Evolutionary conservation across 305 asterid species (phyloP).

Genomic region (Withania somnifera): DNA sequence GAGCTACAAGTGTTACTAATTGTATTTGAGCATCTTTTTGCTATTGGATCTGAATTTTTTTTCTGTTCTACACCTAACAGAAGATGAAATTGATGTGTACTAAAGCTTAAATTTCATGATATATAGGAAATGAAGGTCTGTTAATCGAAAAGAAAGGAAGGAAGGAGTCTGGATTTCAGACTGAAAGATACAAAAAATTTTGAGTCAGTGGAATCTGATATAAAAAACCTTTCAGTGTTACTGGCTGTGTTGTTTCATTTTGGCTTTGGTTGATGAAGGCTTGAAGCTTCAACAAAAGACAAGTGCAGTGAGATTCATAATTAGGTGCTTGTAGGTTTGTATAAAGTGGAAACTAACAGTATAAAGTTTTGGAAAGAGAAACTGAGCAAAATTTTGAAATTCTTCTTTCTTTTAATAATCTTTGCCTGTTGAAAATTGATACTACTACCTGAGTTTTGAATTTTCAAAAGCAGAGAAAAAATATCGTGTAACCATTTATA

Average conservation of each 20-base stretch:
- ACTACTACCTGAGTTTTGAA: not conserved
- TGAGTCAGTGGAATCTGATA: not conserved
- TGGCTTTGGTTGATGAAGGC: constrained; percentile 6
- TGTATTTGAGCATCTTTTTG: not conserved
- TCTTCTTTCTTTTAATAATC: not conserved
- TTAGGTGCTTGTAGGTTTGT: constrained; percentile 33
- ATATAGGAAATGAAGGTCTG: constrained; percentile 29
- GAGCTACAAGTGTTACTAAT: not conserved
- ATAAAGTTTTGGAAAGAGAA: constrained; percentile 26
- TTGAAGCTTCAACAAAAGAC: constrained; percentile 9
- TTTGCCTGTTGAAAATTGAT: not conserved
- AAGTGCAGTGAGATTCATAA: constrained; percentile 16
- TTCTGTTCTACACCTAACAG: not conserved
- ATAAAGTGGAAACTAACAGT: constrained; percentile 36
- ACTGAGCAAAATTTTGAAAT: constrained; percentile 15
- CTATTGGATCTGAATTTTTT: not conserved
- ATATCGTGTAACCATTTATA: not conserved
- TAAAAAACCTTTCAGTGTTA: not conserved
- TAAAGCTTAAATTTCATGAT: not conserved
- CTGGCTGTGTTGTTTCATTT: constrained; percentile 9
- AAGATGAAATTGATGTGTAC: not conserved
- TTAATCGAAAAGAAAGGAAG: constrained; percentile 18
- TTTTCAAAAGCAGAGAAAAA: not conserved
- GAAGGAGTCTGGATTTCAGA: constrained; percentile 17
- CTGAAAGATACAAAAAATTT: constrained; percentile 20